Percentiles rank a stretch among this genome's conserved stretches.
phyloP scores from a whole-genome alignment of 805 yeast genomes.

The Pichia phayaonensis region DNA sequence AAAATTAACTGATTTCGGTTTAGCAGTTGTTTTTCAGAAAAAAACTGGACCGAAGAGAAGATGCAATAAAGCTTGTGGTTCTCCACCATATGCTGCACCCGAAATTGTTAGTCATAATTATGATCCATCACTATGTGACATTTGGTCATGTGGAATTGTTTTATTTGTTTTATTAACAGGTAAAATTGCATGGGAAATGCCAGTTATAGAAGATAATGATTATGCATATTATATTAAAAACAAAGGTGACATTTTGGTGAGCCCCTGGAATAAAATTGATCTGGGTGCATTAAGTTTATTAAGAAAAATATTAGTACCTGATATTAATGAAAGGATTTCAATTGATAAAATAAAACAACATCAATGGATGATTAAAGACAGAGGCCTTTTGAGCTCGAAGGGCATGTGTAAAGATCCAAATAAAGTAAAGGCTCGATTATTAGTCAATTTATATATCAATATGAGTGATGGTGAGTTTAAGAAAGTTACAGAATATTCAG shows the following conservation, averaged over 20 bases:
- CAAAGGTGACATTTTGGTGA: conserved; percentile 38
- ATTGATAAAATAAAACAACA: conserved; percentile 38
- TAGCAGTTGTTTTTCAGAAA: conserved; percentile 53
- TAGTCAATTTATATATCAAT: conserved; percentile 46
- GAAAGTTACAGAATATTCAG: conserved; percentile 21
- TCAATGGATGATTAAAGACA: conserved; percentile 46
- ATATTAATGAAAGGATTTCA: conserved; percentile 37
- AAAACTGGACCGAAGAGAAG: conserved; percentile 39
- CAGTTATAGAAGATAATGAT: conserved; percentile 41
- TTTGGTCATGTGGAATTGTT: conserved; percentile 67
- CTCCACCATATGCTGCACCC: conserved; percentile 77
- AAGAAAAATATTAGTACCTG: conserved; percentile 43
- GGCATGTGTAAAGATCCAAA: conserved; percentile 50
- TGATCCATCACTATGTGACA: conserved; percentile 50
- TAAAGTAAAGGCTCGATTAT: conserved; percentile 40
- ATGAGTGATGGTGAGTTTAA: conserved; percentile 41
- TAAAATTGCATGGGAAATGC: conserved; percentile 67
- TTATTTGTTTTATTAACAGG: conserved; percentile 58
- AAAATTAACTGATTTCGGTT: conserved; percentile 71
- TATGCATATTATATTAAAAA: conserved; percentile 26
- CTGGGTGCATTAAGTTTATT: conserved; percentile 42
- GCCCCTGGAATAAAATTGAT: conserved; percentile 52
- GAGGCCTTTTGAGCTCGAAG: conserved; percentile 34
- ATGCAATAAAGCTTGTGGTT: conserved; percentile 54
- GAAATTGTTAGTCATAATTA: conserved; percentile 48